A percentile compares a stretch with the other conserved stretches of the same genome.
Evolutionary conservation across 2,329 filamentous ascomycete genomes (phyloP).

Genomic region (Xylaria sp.): DNA sequence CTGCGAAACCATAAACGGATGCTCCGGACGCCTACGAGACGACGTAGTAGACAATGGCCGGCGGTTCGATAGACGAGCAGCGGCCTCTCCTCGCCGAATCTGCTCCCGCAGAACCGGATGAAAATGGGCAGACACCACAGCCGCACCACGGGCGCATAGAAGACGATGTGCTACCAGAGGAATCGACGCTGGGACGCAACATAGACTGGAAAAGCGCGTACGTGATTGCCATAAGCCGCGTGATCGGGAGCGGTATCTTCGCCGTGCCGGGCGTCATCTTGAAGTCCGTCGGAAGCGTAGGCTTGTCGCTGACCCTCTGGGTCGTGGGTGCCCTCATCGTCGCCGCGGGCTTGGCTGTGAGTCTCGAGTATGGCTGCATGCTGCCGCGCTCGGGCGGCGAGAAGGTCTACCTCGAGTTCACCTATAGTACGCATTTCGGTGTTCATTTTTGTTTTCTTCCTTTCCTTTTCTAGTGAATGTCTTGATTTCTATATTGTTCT

Average conservation of each 20-base stretch:
- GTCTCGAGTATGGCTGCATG: conserved; percentile 77
- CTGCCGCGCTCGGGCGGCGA: conserved; percentile 74
- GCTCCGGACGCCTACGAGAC: conserved; percentile 14
- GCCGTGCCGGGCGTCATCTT: conserved; percentile 76
- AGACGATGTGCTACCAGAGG: conserved; percentile 69
- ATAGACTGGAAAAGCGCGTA: conserved; percentile 73
- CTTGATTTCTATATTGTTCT: no score
- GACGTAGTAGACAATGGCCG: conserved; percentile 26
- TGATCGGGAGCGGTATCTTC: conserved; percentile 78
- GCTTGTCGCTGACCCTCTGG: conserved; percentile 72
- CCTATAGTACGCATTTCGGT: conserved; percentile 57
- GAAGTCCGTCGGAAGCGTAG: conserved; percentile 72
- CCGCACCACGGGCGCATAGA: conserved; percentile 56
- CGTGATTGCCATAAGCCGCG: conserved; percentile 74
- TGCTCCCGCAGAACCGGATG: conserved; percentile 12
- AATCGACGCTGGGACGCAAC: conserved; percentile 66
- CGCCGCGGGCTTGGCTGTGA: conserved; percentile 69
- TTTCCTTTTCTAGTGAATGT: not conserved
- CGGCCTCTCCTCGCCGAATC: conserved; percentile 28
- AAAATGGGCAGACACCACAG: conserved; percentile 38
- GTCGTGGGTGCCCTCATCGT: conserved; percentile 69
- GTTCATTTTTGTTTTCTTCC: not conserved
- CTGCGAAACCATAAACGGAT: conserved; percentile 15
- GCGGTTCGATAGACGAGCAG: conserved; percentile 19
- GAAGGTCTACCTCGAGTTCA: conserved; percentile 78